A percentile compares a stretch with the other conserved stretches of the same genome.
These are phyloP conservation scores for Cordyceps tenuipes DNA, from an alignment of 2,329 filamentous ascomycete genomes.

Conservation along the genomic window DNA sequence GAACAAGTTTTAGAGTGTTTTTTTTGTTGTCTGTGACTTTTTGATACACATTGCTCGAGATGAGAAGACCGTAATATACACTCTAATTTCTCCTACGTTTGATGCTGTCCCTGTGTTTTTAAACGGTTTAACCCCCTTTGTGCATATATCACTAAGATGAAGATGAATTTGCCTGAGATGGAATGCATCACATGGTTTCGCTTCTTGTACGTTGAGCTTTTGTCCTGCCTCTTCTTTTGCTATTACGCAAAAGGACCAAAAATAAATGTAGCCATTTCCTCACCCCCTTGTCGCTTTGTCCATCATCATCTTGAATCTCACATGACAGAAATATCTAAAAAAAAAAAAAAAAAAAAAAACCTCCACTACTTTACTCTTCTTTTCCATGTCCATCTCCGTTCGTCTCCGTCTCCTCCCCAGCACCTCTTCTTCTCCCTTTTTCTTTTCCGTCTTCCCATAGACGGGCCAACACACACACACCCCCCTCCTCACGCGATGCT, in stretches of 20 bases:
- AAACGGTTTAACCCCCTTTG: no score
- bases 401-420: no score
- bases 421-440: neutral
- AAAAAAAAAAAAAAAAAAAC: neutral
- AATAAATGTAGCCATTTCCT: neutral
- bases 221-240: neutral
- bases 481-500: constrained; percentile 57
- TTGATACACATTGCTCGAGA: constrained; percentile 11
- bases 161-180: no score
- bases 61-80: constrained; percentile 7
- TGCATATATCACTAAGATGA: neutral
- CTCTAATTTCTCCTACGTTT: neutral
- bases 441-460: neutral
- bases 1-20: neutral
- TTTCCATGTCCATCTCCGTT: no score
- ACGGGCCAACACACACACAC: no score
- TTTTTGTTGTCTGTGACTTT: neutral
- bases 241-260: neutral
- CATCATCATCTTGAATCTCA: neutral
- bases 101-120: neutral
- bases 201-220: neutral
- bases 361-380: neutral
- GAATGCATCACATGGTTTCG: neutral
- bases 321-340: neutral
- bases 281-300: neutral